Percentiles rank a stretch among this genome's conserved stretches.
Conservation (phyloP, 305 asterid species). For the Fraxinus paxiana region DNA sequence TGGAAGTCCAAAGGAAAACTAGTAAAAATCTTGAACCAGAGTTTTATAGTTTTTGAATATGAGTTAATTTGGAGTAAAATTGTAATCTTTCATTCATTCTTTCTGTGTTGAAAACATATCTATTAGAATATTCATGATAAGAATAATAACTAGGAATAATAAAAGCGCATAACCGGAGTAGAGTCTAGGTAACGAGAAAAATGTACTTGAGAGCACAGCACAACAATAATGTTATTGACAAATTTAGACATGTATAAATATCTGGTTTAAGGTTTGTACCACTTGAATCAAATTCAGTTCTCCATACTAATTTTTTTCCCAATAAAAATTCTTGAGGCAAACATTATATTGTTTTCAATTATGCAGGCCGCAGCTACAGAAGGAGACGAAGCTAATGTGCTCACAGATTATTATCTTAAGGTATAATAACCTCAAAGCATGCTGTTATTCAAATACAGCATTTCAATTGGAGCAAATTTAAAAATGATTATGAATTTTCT, state of each 20-base stretch:
- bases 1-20: background rate
- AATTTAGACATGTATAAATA: background rate
- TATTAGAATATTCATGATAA: background rate
- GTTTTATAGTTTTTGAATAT: background rate
- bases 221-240: background rate
- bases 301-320: background rate
- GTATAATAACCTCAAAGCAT: slow-evolving; percentile 21
- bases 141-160: background rate
- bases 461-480: background rate
- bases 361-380: slow-evolving; percentile 65
- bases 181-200: background rate
- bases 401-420: slow-evolving; percentile 58
- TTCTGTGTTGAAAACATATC: background rate
- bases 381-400: slow-evolving; percentile 63
- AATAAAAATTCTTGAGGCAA: background rate
- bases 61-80: background rate
- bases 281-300: background rate
- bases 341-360: slow-evolving; percentile 4
- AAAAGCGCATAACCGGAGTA: background rate
- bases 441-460: background rate
- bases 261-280: background rate
- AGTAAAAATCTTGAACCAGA: background rate
- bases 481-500: background rate
- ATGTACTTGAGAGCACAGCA: background rate
- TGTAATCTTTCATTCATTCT: background rate